These are phyloP conservation scores for Magnusiomyces fungicola DNA, from an alignment of 1,139 yeast genomes.

Conservation along the genomic window DNA sequence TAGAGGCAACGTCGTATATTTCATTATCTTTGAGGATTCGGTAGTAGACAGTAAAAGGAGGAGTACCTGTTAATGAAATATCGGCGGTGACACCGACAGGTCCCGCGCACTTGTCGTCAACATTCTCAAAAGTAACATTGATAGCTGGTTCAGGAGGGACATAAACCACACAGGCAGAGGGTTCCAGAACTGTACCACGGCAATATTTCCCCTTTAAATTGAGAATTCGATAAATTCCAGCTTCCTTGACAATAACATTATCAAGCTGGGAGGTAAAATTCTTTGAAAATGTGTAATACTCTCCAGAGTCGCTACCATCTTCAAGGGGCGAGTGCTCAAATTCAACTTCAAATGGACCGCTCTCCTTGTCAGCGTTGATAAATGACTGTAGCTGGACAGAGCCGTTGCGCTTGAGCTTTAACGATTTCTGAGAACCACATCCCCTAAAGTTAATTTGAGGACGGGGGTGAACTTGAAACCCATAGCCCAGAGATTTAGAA, in stretches of 20 bases:
- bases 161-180: conserved; percentile 39
- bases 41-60: conserved; percentile 72
- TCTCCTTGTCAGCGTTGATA: conserved; percentile 22
- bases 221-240: conserved; percentile 57
- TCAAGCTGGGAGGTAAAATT: conserved; percentile 30
- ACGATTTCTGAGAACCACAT: conserved; percentile 31
- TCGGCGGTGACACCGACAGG: conserved; percentile 78
- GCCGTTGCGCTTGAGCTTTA: conserved; percentile 29
- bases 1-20: conserved; percentile 16
- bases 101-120: conserved; percentile 85
- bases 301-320: conserved; percentile 13
- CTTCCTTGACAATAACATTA: conserved; percentile 37
- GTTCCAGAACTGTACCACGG: conserved; percentile 49
- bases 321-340: conserved; percentile 23
- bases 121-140: conserved; percentile 38
- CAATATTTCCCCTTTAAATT: conserved; percentile 55
- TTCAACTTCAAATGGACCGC: conserved; percentile 30
- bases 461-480: conserved; percentile 56
- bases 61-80: conserved; percentile 58
- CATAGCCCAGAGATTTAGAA: conserved; percentile 33
- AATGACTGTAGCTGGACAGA: conserved; percentile 22
- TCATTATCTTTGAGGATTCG: conserved; percentile 37
- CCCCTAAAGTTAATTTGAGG: conserved; percentile 43
- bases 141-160: conserved; percentile 45
- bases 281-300: conserved; percentile 13